Evolutionary conservation across 306 rosid genomes (phyloP).

Genomic region (barrel medic (Medicago truncatula)): MtrunA17r5.0-ANR NC_053049.1:13248001-13248500

Average conservation of each 20-base stretch:
- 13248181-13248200: too few species aligned
- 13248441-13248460: constrained; percentile 53
- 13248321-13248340: too few species aligned
- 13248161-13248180: constrained; percentile 44
- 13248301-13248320: constrained; percentile 6
- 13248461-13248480: constrained; percentile 43
- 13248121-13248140: not conserved
- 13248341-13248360: not conserved
- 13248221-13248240: not conserved
- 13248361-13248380: constrained; percentile 35
- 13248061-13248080: not conserved
- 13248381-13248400: constrained; percentile 39
- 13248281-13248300: constrained; percentile 58
- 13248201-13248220: constrained; percentile 4
- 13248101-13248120: not conserved
- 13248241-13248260: constrained; percentile 6
- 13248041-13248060: not conserved
- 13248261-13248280: constrained; percentile 54
- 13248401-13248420: constrained; percentile 31
- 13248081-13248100: not conserved
- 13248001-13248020: not conserved
- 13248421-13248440: constrained; percentile 13
- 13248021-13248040: not conserved
- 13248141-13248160: constrained; percentile 53
- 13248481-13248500: constrained; percentile 2